phyloP scores from a whole-genome alignment of 2,329 filamentous ascomycete genomes.

The Beauveria pseudobassiana region DNA sequence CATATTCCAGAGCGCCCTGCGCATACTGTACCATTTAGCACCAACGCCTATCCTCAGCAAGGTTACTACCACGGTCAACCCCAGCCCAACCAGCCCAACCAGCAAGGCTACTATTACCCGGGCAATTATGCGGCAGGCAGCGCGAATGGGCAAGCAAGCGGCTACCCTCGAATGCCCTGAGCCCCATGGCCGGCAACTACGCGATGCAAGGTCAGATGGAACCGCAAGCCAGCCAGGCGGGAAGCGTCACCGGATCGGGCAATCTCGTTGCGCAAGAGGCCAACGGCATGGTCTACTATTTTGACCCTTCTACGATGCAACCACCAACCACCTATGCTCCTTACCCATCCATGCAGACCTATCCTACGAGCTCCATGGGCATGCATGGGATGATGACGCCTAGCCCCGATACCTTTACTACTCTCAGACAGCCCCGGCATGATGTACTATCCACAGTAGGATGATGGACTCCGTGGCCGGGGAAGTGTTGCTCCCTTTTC shows the following conservation, averaged over 20 bases:
- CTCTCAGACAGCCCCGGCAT: conserved; percentile 46
- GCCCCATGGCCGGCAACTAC: conserved; percentile 33
- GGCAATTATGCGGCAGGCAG: conserved; percentile 39
- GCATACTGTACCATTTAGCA: conserved; percentile 84
- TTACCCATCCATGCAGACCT: conserved; percentile 44
- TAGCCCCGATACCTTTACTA: conserved; percentile 63
- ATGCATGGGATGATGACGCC: conserved; percentile 77
- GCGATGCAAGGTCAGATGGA: conserved; percentile 34
- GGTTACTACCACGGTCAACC: conserved; percentile 49
- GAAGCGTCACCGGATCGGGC: conserved; percentile 27
- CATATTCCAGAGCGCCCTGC: conserved; percentile 91
- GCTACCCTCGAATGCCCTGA: conserved; percentile 50
- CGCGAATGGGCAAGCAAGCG: conserved; percentile 46
- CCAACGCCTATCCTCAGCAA: conserved; percentile 55
- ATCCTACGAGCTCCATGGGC: conserved; percentile 51
- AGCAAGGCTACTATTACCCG: conserved; percentile 63
- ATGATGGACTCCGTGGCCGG: conserved; percentile 15
- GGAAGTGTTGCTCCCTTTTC: neutral
- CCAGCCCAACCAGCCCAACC: conserved; percentile 30
- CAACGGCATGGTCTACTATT: conserved; percentile 96
- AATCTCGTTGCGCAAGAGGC: conserved; percentile 69
- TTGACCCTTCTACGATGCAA: conserved; percentile 67
- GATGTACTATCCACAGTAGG: conserved; percentile 56
- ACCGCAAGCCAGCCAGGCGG: conserved; percentile 27
- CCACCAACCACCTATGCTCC: conserved; percentile 41